These are phyloP conservation scores for Fusarium newnesense DNA, from an alignment of 2,329 filamentous ascomycete species.

Conservation along the genomic window DNA sequence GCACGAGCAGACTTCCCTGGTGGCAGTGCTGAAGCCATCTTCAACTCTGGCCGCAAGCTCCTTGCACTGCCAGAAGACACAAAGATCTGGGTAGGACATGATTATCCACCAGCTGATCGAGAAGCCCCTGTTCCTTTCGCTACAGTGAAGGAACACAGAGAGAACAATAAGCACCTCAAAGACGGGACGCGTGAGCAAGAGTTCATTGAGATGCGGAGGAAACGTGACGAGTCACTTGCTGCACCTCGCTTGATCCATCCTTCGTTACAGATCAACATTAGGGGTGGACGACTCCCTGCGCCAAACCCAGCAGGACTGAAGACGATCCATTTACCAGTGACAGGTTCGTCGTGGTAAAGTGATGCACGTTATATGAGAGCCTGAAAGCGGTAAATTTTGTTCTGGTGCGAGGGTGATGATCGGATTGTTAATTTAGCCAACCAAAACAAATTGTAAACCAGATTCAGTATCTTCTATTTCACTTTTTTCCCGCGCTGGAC, in stretches of 20 bases:
- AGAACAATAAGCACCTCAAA: constrained; percentile 60
- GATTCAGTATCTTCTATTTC: too few relatives aligned
- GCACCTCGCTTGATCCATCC: constrained; percentile 61
- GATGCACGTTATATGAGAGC: too few relatives aligned
- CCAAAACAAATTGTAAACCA: too few relatives aligned
- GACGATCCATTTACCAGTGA: constrained; percentile 51
- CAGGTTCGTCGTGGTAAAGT: background rate
- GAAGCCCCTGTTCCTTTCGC: constrained; percentile 51
- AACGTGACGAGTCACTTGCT: constrained; percentile 55
- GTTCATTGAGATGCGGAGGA: constrained; percentile 56
- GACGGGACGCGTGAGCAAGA: constrained; percentile 54
- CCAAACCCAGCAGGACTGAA: constrained; percentile 45
- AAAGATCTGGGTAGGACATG: constrained; percentile 65
- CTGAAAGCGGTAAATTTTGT: too few relatives aligned
- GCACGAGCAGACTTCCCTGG: constrained; percentile 67
- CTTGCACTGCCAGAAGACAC: constrained; percentile 55
- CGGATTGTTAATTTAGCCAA: too few relatives aligned
- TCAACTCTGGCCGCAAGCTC: constrained; percentile 54
- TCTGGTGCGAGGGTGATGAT: too few relatives aligned
- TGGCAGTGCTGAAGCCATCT: constrained; percentile 58
- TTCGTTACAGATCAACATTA: constrained; percentile 63
- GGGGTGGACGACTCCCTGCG: constrained; percentile 57
- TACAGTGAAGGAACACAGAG: constrained; percentile 58
- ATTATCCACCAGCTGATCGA: constrained; percentile 57
- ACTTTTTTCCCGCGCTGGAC: too few relatives aligned